A percentile compares a stretch with the other conserved stretches of the same genome.
Evolutionary conservation across 2,329 filamentous ascomycete genomes (phyloP).

Genomic region (Pestalotiopsis sp.): DNA sequence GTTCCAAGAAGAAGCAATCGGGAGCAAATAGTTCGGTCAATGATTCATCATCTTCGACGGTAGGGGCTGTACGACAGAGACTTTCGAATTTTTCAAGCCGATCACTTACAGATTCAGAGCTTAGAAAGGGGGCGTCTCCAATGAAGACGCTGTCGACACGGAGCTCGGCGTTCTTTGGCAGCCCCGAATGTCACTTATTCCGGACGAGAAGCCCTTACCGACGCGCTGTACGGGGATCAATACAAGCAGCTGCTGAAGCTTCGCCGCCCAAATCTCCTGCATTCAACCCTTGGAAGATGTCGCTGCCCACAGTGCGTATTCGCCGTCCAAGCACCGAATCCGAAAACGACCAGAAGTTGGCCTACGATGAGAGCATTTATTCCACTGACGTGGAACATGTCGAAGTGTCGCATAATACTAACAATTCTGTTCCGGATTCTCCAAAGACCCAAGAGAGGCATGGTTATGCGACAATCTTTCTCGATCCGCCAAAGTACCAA

Average conservation of each 20-base stretch:
- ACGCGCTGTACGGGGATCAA: conserved; percentile 50
- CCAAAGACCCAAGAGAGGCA: conserved; percentile 21
- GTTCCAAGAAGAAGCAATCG: neutral
- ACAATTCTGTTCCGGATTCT: conserved; percentile 18
- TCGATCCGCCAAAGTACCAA: conserved; percentile 33
- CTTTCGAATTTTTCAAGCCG: neutral
- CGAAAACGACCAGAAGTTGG: conserved; percentile 37
- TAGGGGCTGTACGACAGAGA: neutral
- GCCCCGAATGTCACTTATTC: conserved; percentile 53
- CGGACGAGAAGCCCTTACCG: conserved; percentile 59
- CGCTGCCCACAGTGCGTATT: conserved; percentile 42
- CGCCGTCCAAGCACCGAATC: conserved; percentile 44
- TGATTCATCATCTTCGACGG: neutral
- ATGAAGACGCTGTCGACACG: conserved; percentile 37
- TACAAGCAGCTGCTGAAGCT: conserved; percentile 37
- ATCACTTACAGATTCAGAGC: conserved; percentile 23
- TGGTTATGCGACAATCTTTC: conserved; percentile 37
- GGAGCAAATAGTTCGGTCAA: neutral
- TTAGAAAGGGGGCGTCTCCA: neutral
- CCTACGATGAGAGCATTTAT: conserved; percentile 53
- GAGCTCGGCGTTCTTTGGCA: conserved; percentile 55
- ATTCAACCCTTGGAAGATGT: conserved; percentile 41
- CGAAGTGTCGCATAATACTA: conserved; percentile 14
- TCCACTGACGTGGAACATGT: conserved; percentile 36
- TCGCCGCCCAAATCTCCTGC: conserved; percentile 28